Evolutionary conservation across 2,329 filamentous ascomycete species (phyloP), one percentile per base, ranked within the genome.

Genomic region (Karstenula rhodostoma): DNA sequence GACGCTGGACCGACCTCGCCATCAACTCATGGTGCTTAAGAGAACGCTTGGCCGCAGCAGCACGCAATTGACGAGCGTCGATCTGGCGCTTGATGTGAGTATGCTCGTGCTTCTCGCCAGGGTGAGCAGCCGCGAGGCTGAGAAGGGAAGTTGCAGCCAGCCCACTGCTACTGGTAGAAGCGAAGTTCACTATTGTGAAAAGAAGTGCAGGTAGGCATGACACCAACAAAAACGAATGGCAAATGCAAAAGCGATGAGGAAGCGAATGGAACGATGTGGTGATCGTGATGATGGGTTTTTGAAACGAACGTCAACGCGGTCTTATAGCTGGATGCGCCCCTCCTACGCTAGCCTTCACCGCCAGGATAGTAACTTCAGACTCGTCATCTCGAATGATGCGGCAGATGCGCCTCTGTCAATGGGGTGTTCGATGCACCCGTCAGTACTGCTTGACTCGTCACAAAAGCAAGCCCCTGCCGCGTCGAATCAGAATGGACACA

Each of bases 31-130:
- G 62, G 44, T 67, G 63, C 58, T 68, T 67, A 25, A 67, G 35
- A 8, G 61, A 65, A 47, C 69, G 68, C 46, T 63, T 67, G 10
- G 70, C 62, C 17, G 61, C 61, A 22, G 60, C 57, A 25, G 67
- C 65, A 22, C 62, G 61, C 52, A 65, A 37, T 17, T 72, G 63
- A 54, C 73, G 71, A 35, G 51, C 67, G 29, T 69, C 60, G 48
- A 78, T 70, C 57, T 77, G 65, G 9, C 73, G 67, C 64, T 70
- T 72, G 61, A 77, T 57, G 29, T 69, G 66, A 40, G 64, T 58
- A 57, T 66, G 63, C 33, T 76, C 71, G 50, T 77, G 73, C 49
- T 73, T 69, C 60, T 77, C 75, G 35, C 74, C 74, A 27, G 75
- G 74, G 40, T 77, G 75, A 35, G 73, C 73, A 37, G 61, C 19